Evolutionary conservation across 192 early-diverging fungal genomes (phyloP), one percentile per base, ranked within the genome.

Genomic region (Linnemannia elongata): DNA sequence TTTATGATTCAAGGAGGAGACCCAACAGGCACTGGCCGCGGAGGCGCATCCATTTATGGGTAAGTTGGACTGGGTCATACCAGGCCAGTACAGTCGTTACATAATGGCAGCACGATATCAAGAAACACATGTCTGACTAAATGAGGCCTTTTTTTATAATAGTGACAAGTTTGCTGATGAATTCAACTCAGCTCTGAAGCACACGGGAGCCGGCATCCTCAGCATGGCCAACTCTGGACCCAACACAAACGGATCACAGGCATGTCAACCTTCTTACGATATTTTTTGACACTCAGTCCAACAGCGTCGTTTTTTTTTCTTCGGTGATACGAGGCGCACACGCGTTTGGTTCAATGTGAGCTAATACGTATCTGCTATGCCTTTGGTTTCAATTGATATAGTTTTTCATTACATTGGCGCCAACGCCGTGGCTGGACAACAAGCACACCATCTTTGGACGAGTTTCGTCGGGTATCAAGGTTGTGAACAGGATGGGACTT

Each of bases 1-100:
- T 99, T 99, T 88, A 97, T 99, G 96, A 93, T 99, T 45, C 98
- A 99, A 92, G 97, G 97, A 69, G 97, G 97, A 69, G 98, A 99
- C 88, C 98, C 98, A 33, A 99, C 98, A 4, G 97, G 95, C 35
- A 99, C 97, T 18, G 97, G 97, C 20, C 91, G 94, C 38, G 98
- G 98, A 42, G 98, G 98, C 27, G 74, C 86, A 27, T 94, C 93
- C 70, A 97, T 97, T 72, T 97, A 97, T 80, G 97, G 96, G 95
- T 96, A 89, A 52, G 77, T 55, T 33, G 60, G 60, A 13, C 12
- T 33, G 60, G 60, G 60, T 33, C 57, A 66, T 66, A 13, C n/a
- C 12, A 49, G 35, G 49, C 30, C 27, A 41, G 18, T 49, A 71
- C 47, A 24, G 30, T 33, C 0, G n/a, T 24, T 33, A 33, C 44